Base-by-base conservation (phyloP, 2,329 filamentous ascomycete species). In the Bipolaris oryzae region DNA sequence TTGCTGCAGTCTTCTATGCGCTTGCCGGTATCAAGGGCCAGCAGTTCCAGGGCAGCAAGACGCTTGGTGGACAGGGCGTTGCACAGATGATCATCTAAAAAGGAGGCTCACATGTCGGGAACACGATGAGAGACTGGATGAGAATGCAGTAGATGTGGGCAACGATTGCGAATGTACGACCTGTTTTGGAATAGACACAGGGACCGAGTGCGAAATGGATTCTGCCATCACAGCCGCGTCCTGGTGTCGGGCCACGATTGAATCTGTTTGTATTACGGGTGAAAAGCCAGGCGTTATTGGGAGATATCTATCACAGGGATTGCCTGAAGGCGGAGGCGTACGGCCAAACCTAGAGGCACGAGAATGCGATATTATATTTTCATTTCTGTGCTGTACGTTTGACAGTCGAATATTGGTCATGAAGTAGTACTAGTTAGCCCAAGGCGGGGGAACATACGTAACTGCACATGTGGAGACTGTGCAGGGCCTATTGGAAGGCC, bases 11-110 rank as follows among this genome's bases (percentile, higher is more conserved):
- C 48, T 97, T 94, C 83, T 99, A 99, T 77, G 80, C 85, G 23
- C 79, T 92, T 48, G 92, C 92, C 13, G 92, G 84, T 38, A 60
- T 94, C 76, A 94, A 91, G 82, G 89, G 90, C 58, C 91, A 96
- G 80, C 89, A 86, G 34, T 96, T 96, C 78, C 87, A 92, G 64
- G 90, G 90, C 59, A 97, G 93, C 84, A 98, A 98, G 86, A 98
- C 94, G 15, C 84, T 99, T 50, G 95, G 95, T 65, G 95, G 95
- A 50, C 89, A 91, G 66, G 94, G 94, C 50, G 90, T 97, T 67
- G 95, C 92, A 61, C 93, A 97, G 82, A 97, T 98, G 94, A 97
- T 98, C 79, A 92, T 98, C 64, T 76, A 69, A 63, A 35, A 28
- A 4, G 25, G 21, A 35, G 4, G 20, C 10, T 21, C 25, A n/a